These are phyloP conservation scores for Globisporangium carolinianum DNA, from an alignment of 352 stramenopile genomes.

Conservation along the genomic window DNA sequence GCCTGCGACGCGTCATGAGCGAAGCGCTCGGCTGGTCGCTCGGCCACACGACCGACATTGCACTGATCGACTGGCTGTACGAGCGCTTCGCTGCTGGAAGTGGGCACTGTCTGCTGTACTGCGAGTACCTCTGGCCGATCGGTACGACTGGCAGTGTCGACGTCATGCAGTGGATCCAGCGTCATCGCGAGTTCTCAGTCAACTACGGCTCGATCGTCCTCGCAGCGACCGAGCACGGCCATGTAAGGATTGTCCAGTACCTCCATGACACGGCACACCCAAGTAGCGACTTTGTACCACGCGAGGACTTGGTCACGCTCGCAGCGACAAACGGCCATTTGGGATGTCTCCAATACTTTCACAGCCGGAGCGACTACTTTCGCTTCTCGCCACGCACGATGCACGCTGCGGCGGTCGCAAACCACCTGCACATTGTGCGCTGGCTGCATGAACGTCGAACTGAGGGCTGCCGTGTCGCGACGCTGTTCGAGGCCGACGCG, in stretches of 20 bases:
- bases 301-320: constrained; percentile 2
- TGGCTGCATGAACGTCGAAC: constrained; percentile 4
- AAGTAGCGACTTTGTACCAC: too few species aligned
- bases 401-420: constrained; percentile 1
- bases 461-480: constrained; percentile 7
- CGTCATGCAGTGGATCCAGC: constrained; percentile 1
- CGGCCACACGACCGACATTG: not conserved
- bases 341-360: constrained; percentile 5
- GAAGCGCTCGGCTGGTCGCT: not conserved
- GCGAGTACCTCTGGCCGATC: not conserved
- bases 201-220: not conserved
- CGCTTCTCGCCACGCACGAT: constrained; percentile 2
- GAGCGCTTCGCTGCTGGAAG: too few species aligned
- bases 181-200: not conserved
- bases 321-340: constrained; percentile 3
- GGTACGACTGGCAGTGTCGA: not conserved
- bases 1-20: not conserved
- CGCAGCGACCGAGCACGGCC: constrained; percentile 10
- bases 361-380: not conserved
- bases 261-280: too few species aligned
- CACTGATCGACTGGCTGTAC: not conserved
- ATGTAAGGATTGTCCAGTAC: constrained; percentile 3
- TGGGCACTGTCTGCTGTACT: not conserved
- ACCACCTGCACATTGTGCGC: constrained; percentile 4
- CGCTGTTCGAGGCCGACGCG: constrained; percentile 1